Evolutionary conservation across 2,329 filamentous ascomycete genomes (phyloP).

Genomic region (Trichoderma guizhouense): DNA sequence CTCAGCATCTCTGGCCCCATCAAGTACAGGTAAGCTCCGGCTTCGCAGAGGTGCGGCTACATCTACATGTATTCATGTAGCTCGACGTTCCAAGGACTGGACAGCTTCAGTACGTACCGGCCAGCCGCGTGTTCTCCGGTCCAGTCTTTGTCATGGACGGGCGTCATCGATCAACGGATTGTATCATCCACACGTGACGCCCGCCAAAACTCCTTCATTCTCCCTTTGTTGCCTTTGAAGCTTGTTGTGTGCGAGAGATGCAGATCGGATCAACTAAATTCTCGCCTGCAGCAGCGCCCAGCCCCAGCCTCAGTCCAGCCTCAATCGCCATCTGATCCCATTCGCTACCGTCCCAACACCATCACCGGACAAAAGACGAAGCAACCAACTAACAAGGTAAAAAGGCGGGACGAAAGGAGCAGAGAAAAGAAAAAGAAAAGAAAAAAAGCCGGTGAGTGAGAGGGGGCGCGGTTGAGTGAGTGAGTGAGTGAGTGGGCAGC

Average conservation of each 20-base stretch:
- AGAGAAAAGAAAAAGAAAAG: neutral
- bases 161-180: conserved; percentile 11
- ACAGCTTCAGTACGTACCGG: neutral
- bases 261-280: neutral
- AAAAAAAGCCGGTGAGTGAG: neutral
- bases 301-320: neutral
- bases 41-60: neutral
- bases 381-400: neutral
- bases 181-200: conserved; percentile 11
- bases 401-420: neutral
- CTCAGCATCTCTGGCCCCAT: neutral
- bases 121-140: neutral
- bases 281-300: neutral
- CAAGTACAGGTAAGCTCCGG: neutral
- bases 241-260: neutral
- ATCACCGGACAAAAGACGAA: neutral
- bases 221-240: neutral
- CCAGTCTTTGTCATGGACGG: neutral
- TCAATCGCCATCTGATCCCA: neutral
- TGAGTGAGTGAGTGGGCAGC: neutral
- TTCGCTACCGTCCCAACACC: neutral
- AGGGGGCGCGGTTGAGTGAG: neutral
- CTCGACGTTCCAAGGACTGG: neutral
- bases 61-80: neutral
- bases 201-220: neutral